Evolutionary conservation across 331 rosid genomes (phyloP), one percentile per base, ranked within the genome.

Genomic region (Quercus phellos): DNA sequence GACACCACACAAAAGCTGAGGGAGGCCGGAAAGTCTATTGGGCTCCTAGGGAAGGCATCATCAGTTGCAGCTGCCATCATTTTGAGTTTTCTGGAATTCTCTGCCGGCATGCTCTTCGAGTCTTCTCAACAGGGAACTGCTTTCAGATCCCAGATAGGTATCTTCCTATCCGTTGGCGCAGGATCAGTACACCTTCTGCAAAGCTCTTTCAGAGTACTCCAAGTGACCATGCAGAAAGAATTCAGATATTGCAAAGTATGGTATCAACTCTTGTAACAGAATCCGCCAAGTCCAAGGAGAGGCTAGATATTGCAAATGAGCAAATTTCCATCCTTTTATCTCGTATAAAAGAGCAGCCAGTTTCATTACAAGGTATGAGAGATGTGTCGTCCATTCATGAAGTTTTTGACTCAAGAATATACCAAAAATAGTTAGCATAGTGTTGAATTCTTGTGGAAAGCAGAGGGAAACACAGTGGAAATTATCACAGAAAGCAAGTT

Each of bases 11-110:
- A 16, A 94, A 94, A 87, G 78, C 83, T 19, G 98, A 94, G 73
- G 98, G 94, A 43, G 97, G 98, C 56, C 84, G 93, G 24, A 90
- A 87, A 81, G 94, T 94, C 30, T 90, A 80, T 77, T 94, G 98
- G 98, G 84, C 66, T 63, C 91, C 91, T 54, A 92, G 85, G 66
- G 97, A 94, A 82, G 97, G 97, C 82, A 86, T 92, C 75, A 87
- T 94, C 82, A 90, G 91, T 80, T 94, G 98, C 84, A 92, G 98
- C 76, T 94, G 98, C 86, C 91, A 84, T 81, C 97, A 92, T 79
- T 94, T 92, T 85, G 97, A 92, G 87, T 90, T 94, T 85, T 90
- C 98, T 34, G 97, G 98, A 79, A 92, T 92, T 82, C 93, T 94
- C 38, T 94, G 98, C 68, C 88, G 95, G 77, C 98, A 92, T 78